Evolutionary conservation across 1,284 basidiomycete species (phyloP), one percentile per base, ranked within the genome.

Genomic region (Tetrapyrgos nigripes): DNA sequence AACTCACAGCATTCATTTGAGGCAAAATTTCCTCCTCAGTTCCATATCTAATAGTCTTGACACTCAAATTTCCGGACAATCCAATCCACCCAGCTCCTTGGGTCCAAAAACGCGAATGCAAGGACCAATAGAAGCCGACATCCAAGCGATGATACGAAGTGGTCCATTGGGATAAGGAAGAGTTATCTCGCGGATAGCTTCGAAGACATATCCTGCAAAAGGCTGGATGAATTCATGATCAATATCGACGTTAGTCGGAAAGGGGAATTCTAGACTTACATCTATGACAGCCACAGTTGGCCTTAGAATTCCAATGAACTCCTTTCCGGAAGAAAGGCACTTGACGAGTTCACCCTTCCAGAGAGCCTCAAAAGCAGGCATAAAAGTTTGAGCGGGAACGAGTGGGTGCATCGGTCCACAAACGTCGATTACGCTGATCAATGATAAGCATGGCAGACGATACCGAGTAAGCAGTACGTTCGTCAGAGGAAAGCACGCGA

Each of bases 121-220:
- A 29, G 58, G 14, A 11, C 49, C 58, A n/a, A 44, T 37, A 19
- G 53, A 26, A 3, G 19, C 48, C 8, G 58, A 26, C 26, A 52
- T n/a, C 58, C 58, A 60, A 10, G 49, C 21, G 11, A 60, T 27
- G 24, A 60, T 60, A 3, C 52, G 58, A 24, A 56, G 26, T 27
- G 23, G 26, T 17, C n/a, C 19, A 10, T 35, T n/a, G 6, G 37
- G 31, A 33, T 26, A n/a, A 44, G 52, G 52, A 11, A 43, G 28
- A 19, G 58, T 29, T 17, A 31, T 51, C 2, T 53, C 28, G 21
- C 50, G 43, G 4, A 60, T 56, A 4, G 10, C 44, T 28, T 52
- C 53, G 3, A 35, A 40, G 13, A 44, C 58, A 24, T 60, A 55
- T 1, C 24, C 10, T 29, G 53, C 14, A 26, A 60, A 56, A 5